Evolutionary conservation across 2,329 filamentous ascomycete species (phyloP).

Genomic region (Paecilomyces dactylethromorphus): DNA sequence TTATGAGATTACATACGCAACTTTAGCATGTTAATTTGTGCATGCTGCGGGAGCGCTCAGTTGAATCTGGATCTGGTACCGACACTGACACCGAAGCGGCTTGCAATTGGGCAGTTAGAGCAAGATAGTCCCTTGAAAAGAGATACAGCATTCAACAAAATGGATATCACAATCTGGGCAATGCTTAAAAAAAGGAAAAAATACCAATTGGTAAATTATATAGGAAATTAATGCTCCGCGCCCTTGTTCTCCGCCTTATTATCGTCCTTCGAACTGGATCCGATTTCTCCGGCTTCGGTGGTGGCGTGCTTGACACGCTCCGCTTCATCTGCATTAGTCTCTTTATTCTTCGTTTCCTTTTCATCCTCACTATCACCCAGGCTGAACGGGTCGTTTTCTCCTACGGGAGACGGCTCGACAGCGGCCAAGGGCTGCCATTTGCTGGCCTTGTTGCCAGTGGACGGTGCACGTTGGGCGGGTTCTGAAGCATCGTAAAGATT

Average conservation of each 20-base stretch:
- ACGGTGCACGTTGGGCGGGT: slow-evolving; percentile 47
- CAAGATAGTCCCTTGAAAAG: not conserved
- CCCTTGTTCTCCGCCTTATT: slow-evolving; percentile 17
- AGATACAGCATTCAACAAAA: not conserved
- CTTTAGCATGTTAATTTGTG: not conserved
- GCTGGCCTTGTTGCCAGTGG: slow-evolving; percentile 61
- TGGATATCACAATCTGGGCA: not conserved
- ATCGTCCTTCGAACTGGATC: slow-evolving; percentile 16
- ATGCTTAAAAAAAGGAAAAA: not conserved
- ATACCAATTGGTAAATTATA: not conserved
- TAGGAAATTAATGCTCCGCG: slow-evolving; percentile 18
- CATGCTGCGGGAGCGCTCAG: not conserved
- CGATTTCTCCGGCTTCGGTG: slow-evolving; percentile 37
- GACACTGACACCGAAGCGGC: no score
- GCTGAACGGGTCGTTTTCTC: slow-evolving; percentile 92
- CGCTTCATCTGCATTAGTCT: slow-evolving; percentile 47
- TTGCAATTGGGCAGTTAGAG: no score
- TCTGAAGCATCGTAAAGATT: slow-evolving; percentile 61
- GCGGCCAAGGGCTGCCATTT: slow-evolving; percentile 95
- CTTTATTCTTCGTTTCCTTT: slow-evolving; percentile 66
- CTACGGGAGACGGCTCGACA: slow-evolving; percentile 76
- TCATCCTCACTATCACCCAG: slow-evolving; percentile 94
- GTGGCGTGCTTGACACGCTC: slow-evolving; percentile 62
- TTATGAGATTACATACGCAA: not conserved
- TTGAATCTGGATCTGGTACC: no score